Percentiles rank a stretch among this genome's conserved stretches.
Evolutionary conservation across 139 green algal species (phyloP).

Genomic region (Ettlia oleoabundans): DNA sequence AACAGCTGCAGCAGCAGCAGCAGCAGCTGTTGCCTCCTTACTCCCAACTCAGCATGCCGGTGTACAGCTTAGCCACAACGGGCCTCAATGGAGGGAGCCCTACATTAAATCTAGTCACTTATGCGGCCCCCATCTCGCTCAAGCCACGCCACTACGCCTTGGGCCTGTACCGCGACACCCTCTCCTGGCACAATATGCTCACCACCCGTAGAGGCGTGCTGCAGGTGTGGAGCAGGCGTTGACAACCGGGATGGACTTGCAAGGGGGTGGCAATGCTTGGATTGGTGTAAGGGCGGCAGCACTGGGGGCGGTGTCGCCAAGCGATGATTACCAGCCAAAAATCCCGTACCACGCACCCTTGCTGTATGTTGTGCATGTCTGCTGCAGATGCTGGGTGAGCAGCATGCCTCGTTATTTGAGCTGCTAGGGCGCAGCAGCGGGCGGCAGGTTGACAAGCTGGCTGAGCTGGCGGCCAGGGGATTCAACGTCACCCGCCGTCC

Average conservation of each 20-base stretch:
- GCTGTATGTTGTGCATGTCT: no score
- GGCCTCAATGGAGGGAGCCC: neutral
- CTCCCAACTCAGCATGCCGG: conserved; percentile 29
- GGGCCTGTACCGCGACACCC: conserved; percentile 41
- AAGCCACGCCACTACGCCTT: conserved; percentile 35
- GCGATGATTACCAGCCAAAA: neutral
- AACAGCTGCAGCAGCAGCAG: neutral
- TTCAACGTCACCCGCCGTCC: conserved; percentile 8
- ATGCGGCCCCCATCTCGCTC: conserved; percentile 47
- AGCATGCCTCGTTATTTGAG: conserved; percentile 53
- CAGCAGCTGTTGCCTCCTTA: conserved; percentile 41
- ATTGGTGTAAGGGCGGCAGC: no score
- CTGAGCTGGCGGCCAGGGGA: conserved; percentile 29
- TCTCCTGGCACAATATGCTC: conserved; percentile 45
- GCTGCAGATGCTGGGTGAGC: conserved; percentile 53
- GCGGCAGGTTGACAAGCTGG: conserved; percentile 57
- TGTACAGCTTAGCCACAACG: conserved; percentile 47
- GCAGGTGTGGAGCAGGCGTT: conserved; percentile 17
- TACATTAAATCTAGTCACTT: conserved; percentile 49
- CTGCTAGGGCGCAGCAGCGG: conserved; percentile 68
- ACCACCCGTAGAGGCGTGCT: conserved; percentile 28
- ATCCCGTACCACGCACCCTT: neutral
- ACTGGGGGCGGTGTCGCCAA: neutral
- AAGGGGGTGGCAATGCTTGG: no score
- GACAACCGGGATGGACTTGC: neutral